Conservation (phyloP, 2,329 filamentous ascomycete species). For the Neurospora crassa region DNA sequence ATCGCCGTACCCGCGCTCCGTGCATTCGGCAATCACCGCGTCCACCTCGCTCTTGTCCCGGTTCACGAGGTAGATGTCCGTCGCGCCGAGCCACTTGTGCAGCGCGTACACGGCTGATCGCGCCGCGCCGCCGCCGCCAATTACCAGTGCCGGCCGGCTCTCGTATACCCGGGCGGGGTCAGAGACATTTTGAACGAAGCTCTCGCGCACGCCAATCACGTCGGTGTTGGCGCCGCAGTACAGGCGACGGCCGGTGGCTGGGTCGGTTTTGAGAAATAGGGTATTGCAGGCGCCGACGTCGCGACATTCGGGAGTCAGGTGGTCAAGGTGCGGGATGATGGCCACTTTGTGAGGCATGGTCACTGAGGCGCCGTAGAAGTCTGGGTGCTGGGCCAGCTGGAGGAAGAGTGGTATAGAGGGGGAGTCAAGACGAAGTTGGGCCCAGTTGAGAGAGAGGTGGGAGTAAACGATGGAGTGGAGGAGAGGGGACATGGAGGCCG, state of each 20-base stretch:
- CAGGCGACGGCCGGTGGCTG: conserved; percentile 33
- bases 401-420: conserved; percentile 39
- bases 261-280: conserved; percentile 49
- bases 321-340: conserved; percentile 64
- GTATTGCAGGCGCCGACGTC: conserved; percentile 75
- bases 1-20: conserved; percentile 46
- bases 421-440: conserved; percentile 43
- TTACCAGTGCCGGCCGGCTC: conserved; percentile 57
- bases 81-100: conserved; percentile 57
- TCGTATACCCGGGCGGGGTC: conserved; percentile 35
- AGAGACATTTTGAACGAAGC: conserved; percentile 50
- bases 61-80: conserved; percentile 68
- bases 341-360: conserved; percentile 81
- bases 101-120: conserved; percentile 69
- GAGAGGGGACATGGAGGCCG: conserved; percentile 44
- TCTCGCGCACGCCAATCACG: conserved; percentile 66
- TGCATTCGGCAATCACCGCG: conserved; percentile 56
- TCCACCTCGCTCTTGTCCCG: conserved; percentile 59
- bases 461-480: conserved; percentile 45
- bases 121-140: conserved; percentile 73
- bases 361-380: conserved; percentile 60
- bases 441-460: conserved; percentile 40
- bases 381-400: conserved; percentile 41
- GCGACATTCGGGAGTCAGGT: conserved; percentile 61
- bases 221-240: conserved; percentile 75